Conservation (phyloP, 2,329 filamentous ascomycete species). For the Trichoderma lentiforme region DNA sequence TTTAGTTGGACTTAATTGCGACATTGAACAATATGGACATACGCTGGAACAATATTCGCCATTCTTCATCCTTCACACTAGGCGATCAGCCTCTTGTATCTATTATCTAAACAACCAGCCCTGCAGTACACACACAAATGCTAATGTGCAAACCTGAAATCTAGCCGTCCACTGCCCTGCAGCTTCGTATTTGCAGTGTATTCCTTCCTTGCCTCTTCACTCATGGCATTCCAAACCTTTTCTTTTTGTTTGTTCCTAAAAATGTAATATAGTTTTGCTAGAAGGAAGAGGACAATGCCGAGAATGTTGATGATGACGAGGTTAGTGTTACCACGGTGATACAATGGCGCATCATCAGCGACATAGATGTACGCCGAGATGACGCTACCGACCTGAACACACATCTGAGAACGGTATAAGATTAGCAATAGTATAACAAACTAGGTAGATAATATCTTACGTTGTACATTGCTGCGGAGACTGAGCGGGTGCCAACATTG, state of each 20-base stretch:
- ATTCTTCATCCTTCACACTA: neutral
- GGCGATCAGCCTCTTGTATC: neutral
- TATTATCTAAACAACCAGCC: neutral
- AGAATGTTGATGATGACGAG: conserved; percentile 10
- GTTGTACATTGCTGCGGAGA: conserved; percentile 9
- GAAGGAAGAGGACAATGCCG: neutral
- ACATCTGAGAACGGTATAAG: neutral
- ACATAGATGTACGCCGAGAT: conserved; percentile 8
- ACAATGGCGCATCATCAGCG: neutral
- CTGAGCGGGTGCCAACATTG: conserved; percentile 7
- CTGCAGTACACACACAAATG: neutral
- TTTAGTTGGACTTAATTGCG: no score
- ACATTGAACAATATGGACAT: no score
- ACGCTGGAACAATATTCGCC: no score
- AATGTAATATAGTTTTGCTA: neutral
- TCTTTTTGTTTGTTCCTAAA: conserved; percentile 1
- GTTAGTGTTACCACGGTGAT: neutral
- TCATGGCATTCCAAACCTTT: conserved; percentile 3
- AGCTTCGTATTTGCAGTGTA: neutral
- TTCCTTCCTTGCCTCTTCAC: neutral
- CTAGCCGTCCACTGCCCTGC: neutral
- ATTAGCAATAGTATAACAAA: neutral
- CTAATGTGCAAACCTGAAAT: conserved; percentile 6
- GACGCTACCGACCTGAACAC: conserved; percentile 6
- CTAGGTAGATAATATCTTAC: neutral